These are phyloP conservation scores for Murraya koenigii DNA, from an alignment of 345 rosid species.

Conservation along the genomic window DNA sequence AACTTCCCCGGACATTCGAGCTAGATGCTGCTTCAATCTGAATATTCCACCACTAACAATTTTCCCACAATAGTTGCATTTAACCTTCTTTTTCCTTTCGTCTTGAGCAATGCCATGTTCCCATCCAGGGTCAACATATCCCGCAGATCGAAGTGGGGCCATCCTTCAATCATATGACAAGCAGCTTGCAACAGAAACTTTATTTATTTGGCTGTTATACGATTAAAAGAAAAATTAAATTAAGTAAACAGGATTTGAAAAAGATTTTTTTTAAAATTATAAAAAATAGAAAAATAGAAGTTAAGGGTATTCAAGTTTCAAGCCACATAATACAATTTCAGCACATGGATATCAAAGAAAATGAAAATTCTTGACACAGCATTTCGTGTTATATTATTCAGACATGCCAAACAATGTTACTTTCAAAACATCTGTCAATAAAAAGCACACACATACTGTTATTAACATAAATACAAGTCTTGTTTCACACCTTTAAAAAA, in stretches of 20 bases:
- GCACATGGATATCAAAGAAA: neutral
- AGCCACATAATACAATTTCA: neutral
- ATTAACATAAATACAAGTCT: neutral
- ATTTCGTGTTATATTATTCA: neutral
- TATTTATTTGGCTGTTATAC: slow-evolving; percentile 20
- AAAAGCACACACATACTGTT: neutral
- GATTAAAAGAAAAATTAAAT: neutral
- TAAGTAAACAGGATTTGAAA: neutral
- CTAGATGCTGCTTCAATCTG: slow-evolving; percentile 77
- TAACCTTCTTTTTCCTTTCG: slow-evolving; percentile 74
- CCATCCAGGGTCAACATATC: slow-evolving; percentile 78
- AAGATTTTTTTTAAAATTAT: too few species aligned
- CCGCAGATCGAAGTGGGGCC: slow-evolving; percentile 59
- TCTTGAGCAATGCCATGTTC: slow-evolving; percentile 83
- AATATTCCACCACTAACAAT: slow-evolving; percentile 80
- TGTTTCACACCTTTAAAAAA: neutral
- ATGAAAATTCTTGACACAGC: neutral
- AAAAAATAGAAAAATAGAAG: neutral
- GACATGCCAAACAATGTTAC: neutral
- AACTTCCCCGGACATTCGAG: slow-evolving; percentile 73
- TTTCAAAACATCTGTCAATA: neutral
- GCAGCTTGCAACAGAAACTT: slow-evolving; percentile 10
- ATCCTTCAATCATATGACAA: slow-evolving; percentile 44
- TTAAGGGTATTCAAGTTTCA: neutral
- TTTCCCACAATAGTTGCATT: slow-evolving; percentile 81